These are phyloP conservation scores for Maudiozyma serrabonitensis DNA, from an alignment of 805 yeast species.

Conservation along the genomic window DNA sequence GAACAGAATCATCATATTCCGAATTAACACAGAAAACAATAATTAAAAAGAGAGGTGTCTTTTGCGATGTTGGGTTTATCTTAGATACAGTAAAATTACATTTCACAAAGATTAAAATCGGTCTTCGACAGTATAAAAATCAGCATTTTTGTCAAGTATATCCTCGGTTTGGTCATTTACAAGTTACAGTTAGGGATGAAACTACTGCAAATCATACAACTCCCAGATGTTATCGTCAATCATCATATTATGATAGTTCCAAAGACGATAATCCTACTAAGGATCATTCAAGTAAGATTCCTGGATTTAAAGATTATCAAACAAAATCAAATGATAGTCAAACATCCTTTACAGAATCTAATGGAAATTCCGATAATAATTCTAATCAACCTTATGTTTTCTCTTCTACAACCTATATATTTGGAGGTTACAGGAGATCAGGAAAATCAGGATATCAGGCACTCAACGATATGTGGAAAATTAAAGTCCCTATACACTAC, in stretches of 20 bases:
- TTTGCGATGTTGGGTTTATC: slow-evolving; percentile 49
- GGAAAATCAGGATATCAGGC: slow-evolving; percentile 26
- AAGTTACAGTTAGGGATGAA: slow-evolving; percentile 16
- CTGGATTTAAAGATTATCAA: not conserved
- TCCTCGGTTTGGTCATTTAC: slow-evolving; percentile 34
- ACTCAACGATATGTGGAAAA: slow-evolving; percentile 34
- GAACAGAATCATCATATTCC: slow-evolving; percentile 25
- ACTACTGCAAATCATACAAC: not conserved
- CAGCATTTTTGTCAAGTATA: not conserved
- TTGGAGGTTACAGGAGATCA: slow-evolving; percentile 40
- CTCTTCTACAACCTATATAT: slow-evolving; percentile 24
- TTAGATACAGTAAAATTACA: slow-evolving; percentile 41
- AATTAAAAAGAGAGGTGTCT: slow-evolving; percentile 34
- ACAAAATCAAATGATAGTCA: not conserved
- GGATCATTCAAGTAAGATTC: not conserved
- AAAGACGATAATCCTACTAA: too few relatives aligned
- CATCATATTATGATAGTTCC: too few relatives aligned
- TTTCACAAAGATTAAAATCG: slow-evolving; percentile 40
- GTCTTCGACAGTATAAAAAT: slow-evolving; percentile 20
- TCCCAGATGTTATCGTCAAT: not conserved
- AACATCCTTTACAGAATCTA: not conserved
- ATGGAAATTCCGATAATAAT: not conserved
- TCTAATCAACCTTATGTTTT: not conserved
- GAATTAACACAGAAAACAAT: slow-evolving; percentile 25
- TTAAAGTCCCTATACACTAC: slow-evolving; percentile 31